phyloP scores from a whole-genome alignment of 2,329 filamentous ascomycete species.

The Lecanosticta acicola region DNA sequence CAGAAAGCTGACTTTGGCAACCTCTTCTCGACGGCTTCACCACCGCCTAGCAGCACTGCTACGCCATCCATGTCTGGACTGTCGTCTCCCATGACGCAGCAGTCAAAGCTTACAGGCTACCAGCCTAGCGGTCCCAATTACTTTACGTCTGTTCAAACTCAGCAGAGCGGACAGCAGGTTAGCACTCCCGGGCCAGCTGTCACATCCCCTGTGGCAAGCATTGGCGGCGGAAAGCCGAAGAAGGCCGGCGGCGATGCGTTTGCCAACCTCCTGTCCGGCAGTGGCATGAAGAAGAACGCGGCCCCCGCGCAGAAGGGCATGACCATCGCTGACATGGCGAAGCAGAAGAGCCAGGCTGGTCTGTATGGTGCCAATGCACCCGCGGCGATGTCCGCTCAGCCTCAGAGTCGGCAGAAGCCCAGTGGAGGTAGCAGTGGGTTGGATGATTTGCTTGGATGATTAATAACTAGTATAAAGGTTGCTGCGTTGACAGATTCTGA shows the following conservation, averaged over 20 bases:
- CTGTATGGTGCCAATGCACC: slow-evolving; percentile 75
- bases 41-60: slow-evolving; percentile 54
- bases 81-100: slow-evolving; percentile 39
- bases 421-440: slow-evolving; percentile 30
- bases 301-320: slow-evolving; percentile 57
- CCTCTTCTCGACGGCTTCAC: slow-evolving; percentile 77
- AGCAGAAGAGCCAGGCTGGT: slow-evolving; percentile 90
- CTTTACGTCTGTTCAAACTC: slow-evolving; percentile 69
- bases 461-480: slow-evolving; percentile 6
- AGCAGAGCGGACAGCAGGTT: slow-evolving; percentile 30
- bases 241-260: slow-evolving; percentile 73
- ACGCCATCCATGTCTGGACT: slow-evolving; percentile 32
- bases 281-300: slow-evolving; percentile 52
- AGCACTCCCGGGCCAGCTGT: slow-evolving; percentile 39
- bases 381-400: slow-evolving; percentile 14
- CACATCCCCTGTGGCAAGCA: slow-evolving; percentile 31
- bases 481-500: slow-evolving; percentile 6
- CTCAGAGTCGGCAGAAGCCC: slow-evolving; percentile 18
- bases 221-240: slow-evolving; percentile 37
- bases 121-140: slow-evolving; percentile 86
- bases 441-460: slow-evolving; percentile 44
- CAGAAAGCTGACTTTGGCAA: slow-evolving; percentile 75
- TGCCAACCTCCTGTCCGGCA: slow-evolving; percentile 69
- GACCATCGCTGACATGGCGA: slow-evolving; percentile 90
- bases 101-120: slow-evolving; percentile 58